phyloP scores from a whole-genome alignment of 768 basidiomycete genomes.

The Agaricus bisporus region DNA sequence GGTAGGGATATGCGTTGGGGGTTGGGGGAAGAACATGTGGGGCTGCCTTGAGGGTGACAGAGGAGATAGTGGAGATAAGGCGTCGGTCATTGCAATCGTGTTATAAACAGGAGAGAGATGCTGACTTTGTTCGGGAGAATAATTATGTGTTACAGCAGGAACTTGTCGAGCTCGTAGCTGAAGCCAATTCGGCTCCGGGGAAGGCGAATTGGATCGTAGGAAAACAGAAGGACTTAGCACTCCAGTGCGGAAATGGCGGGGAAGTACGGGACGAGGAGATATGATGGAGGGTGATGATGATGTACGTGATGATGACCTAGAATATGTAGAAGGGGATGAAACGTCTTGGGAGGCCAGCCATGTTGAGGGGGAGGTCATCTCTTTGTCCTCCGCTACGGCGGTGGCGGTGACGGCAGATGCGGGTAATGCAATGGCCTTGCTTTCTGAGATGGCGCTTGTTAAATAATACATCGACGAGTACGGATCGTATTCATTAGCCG shows the following conservation, averaged over 20 bases:
- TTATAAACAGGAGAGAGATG: slow-evolving; percentile 34
- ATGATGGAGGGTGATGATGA: slow-evolving; percentile 26
- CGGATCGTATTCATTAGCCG: slow-evolving; percentile 62
- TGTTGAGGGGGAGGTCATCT: slow-evolving; percentile 44
- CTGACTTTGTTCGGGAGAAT: slow-evolving; percentile 32
- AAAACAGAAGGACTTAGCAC: slow-evolving; percentile 26
- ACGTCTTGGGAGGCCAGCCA: slow-evolving; percentile 43
- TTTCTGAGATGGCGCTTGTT: slow-evolving; percentile 35
- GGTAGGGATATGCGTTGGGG: slow-evolving; percentile 10
- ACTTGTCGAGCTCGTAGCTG: slow-evolving; percentile 21
- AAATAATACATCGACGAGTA: slow-evolving; percentile 55
- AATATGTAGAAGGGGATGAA: slow-evolving; percentile 40
- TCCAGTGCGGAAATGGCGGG: slow-evolving; percentile 22
- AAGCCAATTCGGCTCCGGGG: slow-evolving; percentile 23
- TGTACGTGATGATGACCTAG: slow-evolving; percentile 33
- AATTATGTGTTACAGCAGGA: slow-evolving; percentile 17
- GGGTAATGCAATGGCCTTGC: slow-evolving; percentile 30
- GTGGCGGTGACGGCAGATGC: slow-evolving; percentile 28
- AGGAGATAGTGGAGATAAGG: slow-evolving; percentile 17
- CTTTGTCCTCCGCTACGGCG: slow-evolving; percentile 44
- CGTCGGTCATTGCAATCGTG: slow-evolving; percentile 30
- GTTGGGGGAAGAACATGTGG: slow-evolving; percentile 14
- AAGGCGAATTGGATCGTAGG: slow-evolving; percentile 15
- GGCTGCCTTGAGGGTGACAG: slow-evolving; percentile 28
- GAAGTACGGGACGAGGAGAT: slow-evolving; percentile 16